A percentile compares a stretch with the other conserved stretches of the same genome.
Conservation (phyloP, 208 protist genomes). For the Sergeia podlipaevii region DNA sequence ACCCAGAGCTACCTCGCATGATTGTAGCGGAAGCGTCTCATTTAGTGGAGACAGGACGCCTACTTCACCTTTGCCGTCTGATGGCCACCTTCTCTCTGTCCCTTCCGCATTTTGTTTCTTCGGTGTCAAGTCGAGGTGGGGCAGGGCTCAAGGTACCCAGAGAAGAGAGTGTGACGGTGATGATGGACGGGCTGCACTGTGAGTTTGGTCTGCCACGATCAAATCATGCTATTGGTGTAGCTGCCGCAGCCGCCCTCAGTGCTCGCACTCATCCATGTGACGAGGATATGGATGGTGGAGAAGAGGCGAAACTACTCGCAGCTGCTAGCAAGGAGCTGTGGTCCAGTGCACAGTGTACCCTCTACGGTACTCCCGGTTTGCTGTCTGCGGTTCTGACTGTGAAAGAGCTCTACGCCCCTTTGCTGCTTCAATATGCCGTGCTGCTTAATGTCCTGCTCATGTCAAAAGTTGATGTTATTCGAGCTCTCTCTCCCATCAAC, state of each 20-base stretch:
- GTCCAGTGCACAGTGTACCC: constrained; percentile 51
- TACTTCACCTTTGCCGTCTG: constrained; percentile 23
- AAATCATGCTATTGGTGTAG: constrained; percentile 3
- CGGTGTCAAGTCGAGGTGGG: neutral
- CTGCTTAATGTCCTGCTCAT: constrained; percentile 53
- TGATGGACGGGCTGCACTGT: constrained; percentile 53
- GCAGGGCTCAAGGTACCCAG: neutral
- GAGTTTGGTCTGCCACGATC: constrained; percentile 61
- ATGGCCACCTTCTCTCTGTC: constrained; percentile 31
- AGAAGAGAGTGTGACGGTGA: constrained; percentile 1
- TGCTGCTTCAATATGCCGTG: constrained; percentile 20
- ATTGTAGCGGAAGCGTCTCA: constrained; percentile 15
- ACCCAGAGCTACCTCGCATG: constrained; percentile 12
- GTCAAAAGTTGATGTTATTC: constrained; percentile 34
- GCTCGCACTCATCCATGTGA: neutral
- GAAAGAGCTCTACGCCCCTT: constrained; percentile 21
- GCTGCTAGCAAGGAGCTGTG: constrained; percentile 19
- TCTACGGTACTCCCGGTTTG: constrained; percentile 42
- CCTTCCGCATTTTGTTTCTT: constrained; percentile 19
- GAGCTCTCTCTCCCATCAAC: constrained; percentile 4
- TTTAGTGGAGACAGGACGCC: constrained; percentile 15
- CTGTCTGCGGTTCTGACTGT: constrained; percentile 24
- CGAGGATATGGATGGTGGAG: neutral
- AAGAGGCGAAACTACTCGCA: neutral
- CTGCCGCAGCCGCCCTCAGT: neutral